Evolutionary conservation across 257 asterid species (phyloP).

Genomic region (Fraxinus anomala): DNA sequence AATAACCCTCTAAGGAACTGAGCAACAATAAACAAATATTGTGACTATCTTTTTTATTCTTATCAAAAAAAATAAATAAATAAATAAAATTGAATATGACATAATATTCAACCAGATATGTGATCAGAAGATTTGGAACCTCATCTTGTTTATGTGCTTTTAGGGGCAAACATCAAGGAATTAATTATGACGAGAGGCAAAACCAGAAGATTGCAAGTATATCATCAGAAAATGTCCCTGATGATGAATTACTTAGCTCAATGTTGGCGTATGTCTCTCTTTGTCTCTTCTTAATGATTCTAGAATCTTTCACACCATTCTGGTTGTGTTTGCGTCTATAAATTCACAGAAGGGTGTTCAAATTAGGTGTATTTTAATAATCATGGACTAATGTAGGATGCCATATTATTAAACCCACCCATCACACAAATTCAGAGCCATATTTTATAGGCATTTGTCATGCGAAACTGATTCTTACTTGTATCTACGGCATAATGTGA

Average conservation of each 20-base stretch:
- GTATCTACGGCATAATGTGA: neutral
- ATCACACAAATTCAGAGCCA: neutral
- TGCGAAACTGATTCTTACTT: neutral
- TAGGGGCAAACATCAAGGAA: slow-evolving; percentile 54
- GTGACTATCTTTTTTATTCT: slow-evolving; percentile 1
- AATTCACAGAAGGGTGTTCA: slow-evolving; percentile 7
- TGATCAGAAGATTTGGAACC: slow-evolving; percentile 17
- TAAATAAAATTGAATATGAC: too few relatives aligned
- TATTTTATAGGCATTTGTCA: neutral
- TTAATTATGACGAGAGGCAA: slow-evolving; percentile 32
- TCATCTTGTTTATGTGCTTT: slow-evolving; percentile 23
- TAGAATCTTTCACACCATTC: slow-evolving; percentile 8
- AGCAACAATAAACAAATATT: neutral
- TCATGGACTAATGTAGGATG: neutral
- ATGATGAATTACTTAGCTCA: slow-evolving; percentile 63
- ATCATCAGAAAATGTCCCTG: slow-evolving; percentile 44
- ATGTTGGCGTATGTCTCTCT: slow-evolving; percentile 46
- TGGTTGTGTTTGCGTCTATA: slow-evolving; percentile 3
- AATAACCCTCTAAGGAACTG: neutral
- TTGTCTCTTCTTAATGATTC: slow-evolving; percentile 12
- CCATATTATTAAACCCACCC: neutral
- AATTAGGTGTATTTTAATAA: neutral
- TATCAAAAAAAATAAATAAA: slow-evolving; percentile 23
- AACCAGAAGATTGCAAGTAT: slow-evolving; percentile 39
- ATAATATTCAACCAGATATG: slow-evolving; percentile 8